These are phyloP conservation scores for Tricharina praecox DNA, from an alignment of 495 filamentous ascomycete genomes.

Conservation along the genomic window DNA sequence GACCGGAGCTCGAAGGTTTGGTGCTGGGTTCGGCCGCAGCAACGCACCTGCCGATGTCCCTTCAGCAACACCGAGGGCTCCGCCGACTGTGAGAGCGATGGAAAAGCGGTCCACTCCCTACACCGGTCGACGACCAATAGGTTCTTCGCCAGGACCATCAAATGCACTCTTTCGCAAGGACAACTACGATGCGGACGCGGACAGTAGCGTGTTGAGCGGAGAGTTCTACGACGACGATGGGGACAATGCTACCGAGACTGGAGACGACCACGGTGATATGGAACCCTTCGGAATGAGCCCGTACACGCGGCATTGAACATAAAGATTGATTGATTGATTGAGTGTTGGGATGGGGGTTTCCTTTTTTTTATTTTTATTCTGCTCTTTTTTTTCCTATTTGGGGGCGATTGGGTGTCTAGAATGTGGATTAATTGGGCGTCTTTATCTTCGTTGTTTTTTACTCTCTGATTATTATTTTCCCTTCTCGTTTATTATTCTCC, in stretches of 20 bases:
- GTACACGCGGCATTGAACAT: conserved; percentile 4
- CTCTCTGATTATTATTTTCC: neutral
- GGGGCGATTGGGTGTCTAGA: neutral
- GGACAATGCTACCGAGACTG: conserved; percentile 18
- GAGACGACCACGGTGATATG: conserved; percentile 17
- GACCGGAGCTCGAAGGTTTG: conserved; percentile 14
- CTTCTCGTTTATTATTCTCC: neutral
- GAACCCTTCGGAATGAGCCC: conserved; percentile 10
- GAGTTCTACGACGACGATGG: conserved; percentile 18
- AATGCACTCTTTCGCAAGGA: conserved; percentile 6
- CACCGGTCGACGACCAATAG: neutral
- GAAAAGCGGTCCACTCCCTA: neutral
- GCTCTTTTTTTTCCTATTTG: neutral
- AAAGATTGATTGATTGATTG: neutral
- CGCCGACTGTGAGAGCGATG: neutral
- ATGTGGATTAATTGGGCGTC: neutral
- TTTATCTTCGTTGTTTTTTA: neutral
- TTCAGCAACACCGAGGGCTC: neutral
- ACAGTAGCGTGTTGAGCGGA: conserved; percentile 17
- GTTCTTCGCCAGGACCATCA: neutral
- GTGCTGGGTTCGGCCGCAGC: conserved; percentile 16
- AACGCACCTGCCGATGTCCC: neutral
- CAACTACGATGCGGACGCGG: conserved; percentile 23
- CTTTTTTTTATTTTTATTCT: neutral
- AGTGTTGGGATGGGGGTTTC: neutral